Percentiles rank a stretch among this genome's conserved stretches.
phyloP scores from a whole-genome alignment of 257 asterid species.

The Rhazya stricta region DNA sequence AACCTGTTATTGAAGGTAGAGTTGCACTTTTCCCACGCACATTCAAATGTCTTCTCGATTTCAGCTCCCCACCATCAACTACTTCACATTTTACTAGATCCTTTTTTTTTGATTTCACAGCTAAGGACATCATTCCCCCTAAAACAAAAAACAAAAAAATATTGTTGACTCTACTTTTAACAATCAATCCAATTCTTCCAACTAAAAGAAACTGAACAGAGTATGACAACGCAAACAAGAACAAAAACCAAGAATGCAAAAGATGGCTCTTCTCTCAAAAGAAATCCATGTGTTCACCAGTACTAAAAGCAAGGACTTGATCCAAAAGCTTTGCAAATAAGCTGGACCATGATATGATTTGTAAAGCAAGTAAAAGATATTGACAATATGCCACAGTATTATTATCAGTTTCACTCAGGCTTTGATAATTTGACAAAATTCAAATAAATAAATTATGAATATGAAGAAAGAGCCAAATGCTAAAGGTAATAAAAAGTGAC shows the following conservation, averaged over 20 bases:
- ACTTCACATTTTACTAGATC: slow-evolving; percentile 75
- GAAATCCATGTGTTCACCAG: neutral
- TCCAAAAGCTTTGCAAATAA: neutral
- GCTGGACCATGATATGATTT: neutral
- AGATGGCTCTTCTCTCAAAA: neutral
- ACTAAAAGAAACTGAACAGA: neutral
- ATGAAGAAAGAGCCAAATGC: neutral
- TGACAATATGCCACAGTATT: neutral
- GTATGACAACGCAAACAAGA: neutral
- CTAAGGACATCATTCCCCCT: slow-evolving; percentile 99
- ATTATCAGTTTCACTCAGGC: neutral
- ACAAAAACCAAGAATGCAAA: neutral
- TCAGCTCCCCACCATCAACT: slow-evolving; percentile 92
- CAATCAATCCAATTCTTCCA: neutral
- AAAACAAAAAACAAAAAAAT: neutral
- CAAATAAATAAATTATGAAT: neutral
- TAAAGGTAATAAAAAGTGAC: neutral
- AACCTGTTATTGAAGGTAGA: slow-evolving; percentile 96
- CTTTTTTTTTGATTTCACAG: slow-evolving; percentile 70
- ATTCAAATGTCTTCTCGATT: slow-evolving; percentile 89
- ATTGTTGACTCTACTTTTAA: neutral
- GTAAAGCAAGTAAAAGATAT: neutral
- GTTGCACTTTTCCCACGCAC: slow-evolving; percentile 99
- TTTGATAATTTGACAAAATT: neutral
- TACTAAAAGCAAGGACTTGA: neutral